Base-by-base conservation (phyloP, 108 stramenopile species). In the Bacterosira constricta region DNA sequence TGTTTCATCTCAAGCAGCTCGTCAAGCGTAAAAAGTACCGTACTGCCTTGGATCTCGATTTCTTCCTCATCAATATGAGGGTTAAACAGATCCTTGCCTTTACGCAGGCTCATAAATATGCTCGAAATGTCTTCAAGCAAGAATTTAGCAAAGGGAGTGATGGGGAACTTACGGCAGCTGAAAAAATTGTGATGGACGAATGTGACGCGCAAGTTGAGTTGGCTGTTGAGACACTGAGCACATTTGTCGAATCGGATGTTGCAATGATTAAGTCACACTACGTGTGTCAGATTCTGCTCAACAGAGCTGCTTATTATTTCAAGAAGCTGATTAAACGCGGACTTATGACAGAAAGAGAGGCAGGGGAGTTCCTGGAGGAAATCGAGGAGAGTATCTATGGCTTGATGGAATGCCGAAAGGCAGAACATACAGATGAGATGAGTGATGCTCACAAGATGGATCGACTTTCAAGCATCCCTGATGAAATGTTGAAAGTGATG, bases 271-370 rank as follows among this genome's bases (percentile, higher is more conserved):
- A 71, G 47, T 85, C 86, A 26, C 90, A 88, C 83, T 86, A 84
- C 39, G 74, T 83, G 12, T 94, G 92, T 60, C 79, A 75, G 26
- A 83, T 91, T 35, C 64, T 94, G 30, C 77, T 91, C 34, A 84
- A 62, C 51, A 70, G 21, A 26, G 62, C 59, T 30, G 79, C 85
- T 26, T 27, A 66, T 23, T 80, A 81, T 53, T 49, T 88, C 41
- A 68, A 80, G 36, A 77, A 66, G 27, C 75, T 89, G 9, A 47
- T 77, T 2, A 18, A 57, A 1, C 31, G 54, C 38, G 90, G 90
- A 2, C 66, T 89, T 11, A 59, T 93, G 69, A 82, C 84, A 42
- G 82, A 85, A 25, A 57, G 74, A 18, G 92, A 94, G 73, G 87
- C 88, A 0, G 74, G 80, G 23, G 62, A 77, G 4, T 71, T 83